Conservation (phyloP, 23 red algal species). For the Cyanidium caldarium region DNA sequence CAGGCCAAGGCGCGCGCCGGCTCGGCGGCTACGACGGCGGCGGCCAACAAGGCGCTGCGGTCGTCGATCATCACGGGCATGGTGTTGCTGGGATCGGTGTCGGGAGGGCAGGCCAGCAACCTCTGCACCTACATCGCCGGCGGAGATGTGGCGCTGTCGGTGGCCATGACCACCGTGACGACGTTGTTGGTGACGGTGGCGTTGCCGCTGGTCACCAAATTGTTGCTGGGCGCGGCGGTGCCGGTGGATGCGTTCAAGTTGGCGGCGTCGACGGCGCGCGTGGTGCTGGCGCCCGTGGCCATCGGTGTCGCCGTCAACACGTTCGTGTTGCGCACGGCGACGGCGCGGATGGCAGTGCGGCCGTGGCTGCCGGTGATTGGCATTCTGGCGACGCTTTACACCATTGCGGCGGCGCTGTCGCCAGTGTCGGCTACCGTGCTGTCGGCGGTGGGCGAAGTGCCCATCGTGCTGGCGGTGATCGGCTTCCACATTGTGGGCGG, state of each 20-base stretch:
- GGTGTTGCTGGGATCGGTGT: slow-evolving; percentile 18
- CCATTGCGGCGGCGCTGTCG: slow-evolving; percentile 7
- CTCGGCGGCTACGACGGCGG: background rate
- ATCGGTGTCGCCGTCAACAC: slow-evolving; percentile 9
- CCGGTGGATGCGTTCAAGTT: background rate
- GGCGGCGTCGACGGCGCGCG: slow-evolving; percentile 9
- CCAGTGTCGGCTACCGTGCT: background rate
- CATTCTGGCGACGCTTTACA: slow-evolving; percentile 5
- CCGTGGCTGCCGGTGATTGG: slow-evolving; percentile 14
- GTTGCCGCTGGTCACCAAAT: slow-evolving; percentile 2
- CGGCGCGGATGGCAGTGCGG: background rate
- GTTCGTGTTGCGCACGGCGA: background rate
- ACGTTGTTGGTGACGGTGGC: slow-evolving; percentile 1
- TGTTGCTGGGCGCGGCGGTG: slow-evolving; percentile 14
- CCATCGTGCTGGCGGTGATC: background rate
- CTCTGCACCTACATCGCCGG: slow-evolving; percentile 17
- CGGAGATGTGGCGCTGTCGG: slow-evolving; percentile 12
- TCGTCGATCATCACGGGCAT: slow-evolving; percentile 12
- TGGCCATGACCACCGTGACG: slow-evolving; percentile 15
- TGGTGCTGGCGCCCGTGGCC: slow-evolving; percentile 4
- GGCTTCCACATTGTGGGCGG: slow-evolving; percentile 1
- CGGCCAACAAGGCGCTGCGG: background rate
- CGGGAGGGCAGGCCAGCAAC: slow-evolving; percentile 19
- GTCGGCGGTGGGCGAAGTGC: background rate
- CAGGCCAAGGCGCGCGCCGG: background rate